Base-by-base conservation (phyloP, 2,329 filamentous ascomycete species). In the Nemania diffusa region DNA sequence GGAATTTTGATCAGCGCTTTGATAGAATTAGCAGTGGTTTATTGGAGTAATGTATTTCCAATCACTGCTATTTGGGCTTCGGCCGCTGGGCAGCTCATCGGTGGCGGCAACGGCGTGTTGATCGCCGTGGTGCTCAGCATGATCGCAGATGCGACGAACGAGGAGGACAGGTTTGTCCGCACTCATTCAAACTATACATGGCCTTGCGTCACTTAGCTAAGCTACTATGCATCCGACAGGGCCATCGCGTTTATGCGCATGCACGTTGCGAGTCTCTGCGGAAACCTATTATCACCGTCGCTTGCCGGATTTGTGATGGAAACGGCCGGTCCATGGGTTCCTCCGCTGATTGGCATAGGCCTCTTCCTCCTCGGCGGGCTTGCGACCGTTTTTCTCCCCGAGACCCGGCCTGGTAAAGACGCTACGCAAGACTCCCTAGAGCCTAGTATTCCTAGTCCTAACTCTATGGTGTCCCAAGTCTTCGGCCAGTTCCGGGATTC, bases 191-290 rank as follows among this genome's bases (percentile, higher is more conserved):
- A 20, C 5, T 27, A 40, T 22, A 1, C 26, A n/a, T 27, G 22
- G 13, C 22, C 8, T 57, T 29, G 42, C 17, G 51, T 26, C 51
- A 24, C 37, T 55, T 62, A 42, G 53, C 60, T 61, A 37, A 61
- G 3, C 2, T 37, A 44, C n/a, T 9, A 37, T 32, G 22, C 17
- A 51, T 40, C 27, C 15, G 3, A 44, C 57, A 82, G 81, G 66
- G 75, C 79, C 5, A 76, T 80, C 32, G 72, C 74, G 24, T 82
- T 82, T 71, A 84, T 85, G 72, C 84, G 86, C 78, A 83, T 84
- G 65, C 84, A 85, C 7, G 84, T 87, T 3, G 81, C 84, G 5
- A 86, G 78, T 76, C 84, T 87, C 63, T 78, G 81, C 29, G 86
- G 85, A 22, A 73, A 68, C 26, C 66, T 77, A 1, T 20, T 73